These are phyloP conservation scores for Aureobasidium musti DNA, from an alignment of 2,329 filamentous ascomycete species.

Conservation along the genomic window DNA sequence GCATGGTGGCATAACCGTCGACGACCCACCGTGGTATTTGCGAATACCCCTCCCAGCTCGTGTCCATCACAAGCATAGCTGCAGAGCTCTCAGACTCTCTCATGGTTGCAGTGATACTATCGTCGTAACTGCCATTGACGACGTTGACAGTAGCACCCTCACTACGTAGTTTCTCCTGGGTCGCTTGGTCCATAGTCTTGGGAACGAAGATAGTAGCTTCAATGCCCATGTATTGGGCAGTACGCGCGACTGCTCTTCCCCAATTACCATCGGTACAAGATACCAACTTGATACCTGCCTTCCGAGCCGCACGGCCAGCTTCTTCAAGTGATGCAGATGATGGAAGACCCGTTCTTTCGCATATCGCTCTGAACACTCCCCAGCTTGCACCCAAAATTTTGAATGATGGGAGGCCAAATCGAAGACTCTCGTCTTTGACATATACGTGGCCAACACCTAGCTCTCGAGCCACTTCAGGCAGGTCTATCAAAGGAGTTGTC, in stretches of 20 bases:
- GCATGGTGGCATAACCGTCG: slow-evolving; percentile 74
- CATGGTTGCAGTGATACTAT: slow-evolving; percentile 56
- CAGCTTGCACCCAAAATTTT: slow-evolving; percentile 81
- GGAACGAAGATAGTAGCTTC: slow-evolving; percentile 65
- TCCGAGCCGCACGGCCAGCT: slow-evolving; percentile 30
- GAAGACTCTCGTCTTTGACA: slow-evolving; percentile 69
- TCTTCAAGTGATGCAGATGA: slow-evolving; percentile 9
- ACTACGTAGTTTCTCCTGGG: slow-evolving; percentile 56
- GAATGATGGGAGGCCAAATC: slow-evolving; percentile 71
- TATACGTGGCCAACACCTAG: slow-evolving; percentile 61
- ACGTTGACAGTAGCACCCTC: slow-evolving; percentile 66
- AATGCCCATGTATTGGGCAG: slow-evolving; percentile 63
- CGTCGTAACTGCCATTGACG: slow-evolving; percentile 62
- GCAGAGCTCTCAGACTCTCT: slow-evolving; percentile 47
- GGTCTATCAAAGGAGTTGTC: slow-evolving; percentile 56
- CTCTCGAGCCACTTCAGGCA: slow-evolving; percentile 58
- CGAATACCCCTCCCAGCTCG: slow-evolving; percentile 65
- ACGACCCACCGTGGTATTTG: slow-evolving; percentile 73
- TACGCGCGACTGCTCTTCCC: slow-evolving; percentile 69
- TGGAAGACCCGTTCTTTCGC: slow-evolving; percentile 5
- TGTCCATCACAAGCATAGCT: slow-evolving; percentile 67
- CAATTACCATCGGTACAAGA: slow-evolving; percentile 77
- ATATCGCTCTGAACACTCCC: slow-evolving; percentile 63
- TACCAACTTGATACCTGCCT: slow-evolving; percentile 51
- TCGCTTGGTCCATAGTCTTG: slow-evolving; percentile 56